phyloP scores from a whole-genome alignment of 2,329 filamentous ascomycete genomes.

The Paramyrothecium sp. region DNA sequence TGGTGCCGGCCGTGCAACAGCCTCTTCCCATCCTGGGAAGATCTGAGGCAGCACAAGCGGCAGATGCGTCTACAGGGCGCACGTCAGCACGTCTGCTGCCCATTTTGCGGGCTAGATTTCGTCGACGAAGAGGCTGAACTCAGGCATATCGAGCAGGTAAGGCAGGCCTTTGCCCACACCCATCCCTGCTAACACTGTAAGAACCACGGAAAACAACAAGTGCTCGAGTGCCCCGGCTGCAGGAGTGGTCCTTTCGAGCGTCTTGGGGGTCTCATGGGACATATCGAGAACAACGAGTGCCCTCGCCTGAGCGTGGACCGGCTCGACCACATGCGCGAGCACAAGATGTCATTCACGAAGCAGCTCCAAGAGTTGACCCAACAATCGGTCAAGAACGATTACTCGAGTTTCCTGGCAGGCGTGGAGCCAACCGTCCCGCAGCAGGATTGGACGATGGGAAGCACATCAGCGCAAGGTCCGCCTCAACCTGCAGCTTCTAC shows the following conservation, averaged over 20 bases:
- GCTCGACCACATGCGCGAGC: slow-evolving; percentile 31
- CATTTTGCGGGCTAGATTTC: slow-evolving; percentile 35
- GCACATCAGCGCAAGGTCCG: too few species aligned
- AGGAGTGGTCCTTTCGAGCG: slow-evolving; percentile 29
- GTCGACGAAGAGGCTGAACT: slow-evolving; percentile 25
- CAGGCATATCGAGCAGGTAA: slow-evolving; percentile 34
- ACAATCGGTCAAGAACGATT: slow-evolving; percentile 25
- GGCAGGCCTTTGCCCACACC: slow-evolving; percentile 4
- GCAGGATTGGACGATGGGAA: neutral
- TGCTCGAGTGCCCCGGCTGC: slow-evolving; percentile 48
- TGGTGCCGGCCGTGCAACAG: slow-evolving; percentile 27
- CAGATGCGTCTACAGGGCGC: slow-evolving; percentile 19
- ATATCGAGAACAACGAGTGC: slow-evolving; percentile 45
- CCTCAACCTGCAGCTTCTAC: neutral
- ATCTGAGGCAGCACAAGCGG: slow-evolving; percentile 26
- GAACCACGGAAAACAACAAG: slow-evolving; percentile 37
- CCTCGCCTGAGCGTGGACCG: slow-evolving; percentile 25
- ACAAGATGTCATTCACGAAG: slow-evolving; percentile 33
- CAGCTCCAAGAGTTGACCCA: slow-evolving; percentile 23
- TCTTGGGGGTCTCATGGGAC: slow-evolving; percentile 36
- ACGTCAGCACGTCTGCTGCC: slow-evolving; percentile 32
- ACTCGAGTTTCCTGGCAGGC: slow-evolving; percentile 18
- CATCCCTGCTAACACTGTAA: slow-evolving; percentile 11
- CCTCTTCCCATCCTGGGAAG: slow-evolving; percentile 20
- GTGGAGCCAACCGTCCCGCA: neutral